Evolutionary conservation across 768 basidiomycete genomes (phyloP).

Genomic region (Boletus sp.): DNA sequence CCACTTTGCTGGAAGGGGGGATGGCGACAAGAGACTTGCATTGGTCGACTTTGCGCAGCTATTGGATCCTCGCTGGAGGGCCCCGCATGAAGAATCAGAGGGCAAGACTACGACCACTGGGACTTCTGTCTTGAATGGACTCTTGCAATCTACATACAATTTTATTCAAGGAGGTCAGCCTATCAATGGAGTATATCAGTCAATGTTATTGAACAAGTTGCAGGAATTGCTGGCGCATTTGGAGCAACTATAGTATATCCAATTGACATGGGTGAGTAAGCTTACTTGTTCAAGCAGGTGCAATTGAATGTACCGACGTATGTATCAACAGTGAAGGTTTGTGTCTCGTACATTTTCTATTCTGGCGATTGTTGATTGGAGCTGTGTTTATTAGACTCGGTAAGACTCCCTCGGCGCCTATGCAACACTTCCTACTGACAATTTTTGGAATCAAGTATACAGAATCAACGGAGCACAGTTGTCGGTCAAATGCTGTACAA

Average conservation of each 20-base stretch:
- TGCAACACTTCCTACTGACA: neutral
- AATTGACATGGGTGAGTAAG: constrained; percentile 79
- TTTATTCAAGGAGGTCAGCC: constrained; percentile 79
- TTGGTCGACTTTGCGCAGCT: constrained; percentile 91
- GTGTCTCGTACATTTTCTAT: constrained; percentile 17
- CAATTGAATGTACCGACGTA: constrained; percentile 8
- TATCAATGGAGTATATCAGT: neutral
- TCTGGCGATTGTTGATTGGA: constrained; percentile 7
- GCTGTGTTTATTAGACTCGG: constrained; percentile 50
- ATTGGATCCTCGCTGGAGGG: constrained; percentile 85
- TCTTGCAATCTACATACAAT: constrained; percentile 77
- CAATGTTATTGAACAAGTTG: constrained; percentile 16
- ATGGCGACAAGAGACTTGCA: constrained; percentile 66
- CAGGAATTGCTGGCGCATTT: constrained; percentile 87
- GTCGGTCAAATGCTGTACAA: constrained; percentile 97
- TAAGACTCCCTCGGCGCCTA: constrained; percentile 26
- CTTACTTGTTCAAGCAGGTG: neutral
- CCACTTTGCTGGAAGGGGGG: constrained; percentile 91
- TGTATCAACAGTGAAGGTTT: constrained; percentile 64
- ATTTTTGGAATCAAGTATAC: constrained; percentile 58
- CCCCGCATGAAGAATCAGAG: constrained; percentile 58
- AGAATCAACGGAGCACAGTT: constrained; percentile 95
- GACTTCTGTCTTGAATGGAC: constrained; percentile 48
- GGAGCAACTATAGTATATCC: constrained; percentile 99
- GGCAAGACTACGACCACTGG: constrained; percentile 29